phyloP scores from a whole-genome alignment of 1,284 basidiomycete genomes.

The Tylopilus sp. region DNA sequence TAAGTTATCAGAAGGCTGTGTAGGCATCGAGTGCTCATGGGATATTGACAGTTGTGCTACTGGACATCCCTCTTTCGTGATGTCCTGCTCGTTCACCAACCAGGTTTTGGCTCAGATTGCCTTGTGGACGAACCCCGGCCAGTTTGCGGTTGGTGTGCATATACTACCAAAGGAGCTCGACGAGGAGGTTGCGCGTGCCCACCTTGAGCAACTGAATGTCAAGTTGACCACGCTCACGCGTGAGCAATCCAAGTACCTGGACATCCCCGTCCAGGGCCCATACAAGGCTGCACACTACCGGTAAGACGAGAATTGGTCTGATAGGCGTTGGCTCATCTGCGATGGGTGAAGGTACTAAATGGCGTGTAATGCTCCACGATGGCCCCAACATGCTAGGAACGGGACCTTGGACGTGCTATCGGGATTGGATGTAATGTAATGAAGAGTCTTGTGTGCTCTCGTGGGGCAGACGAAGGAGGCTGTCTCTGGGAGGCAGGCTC shows the following conservation, averaged over 20 bases:
- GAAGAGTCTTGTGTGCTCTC: conserved; percentile 34
- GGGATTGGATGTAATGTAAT: conserved; percentile 32
- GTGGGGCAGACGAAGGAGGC: conserved; percentile 22
- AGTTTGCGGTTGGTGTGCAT: conserved; percentile 93
- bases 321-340: conserved; percentile 24
- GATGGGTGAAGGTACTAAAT: conserved; percentile 47
- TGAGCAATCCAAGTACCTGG: conserved; percentile 89
- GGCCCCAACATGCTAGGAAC: conserved; percentile 73
- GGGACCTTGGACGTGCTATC: conserved; percentile 62
- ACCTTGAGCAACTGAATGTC: conserved; percentile 88
- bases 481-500: conserved; percentile 1
- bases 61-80: conserved; percentile 95
- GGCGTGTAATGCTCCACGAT: conserved; percentile 34
- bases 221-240: conserved; percentile 83
- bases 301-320: conserved; percentile 37
- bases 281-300: conserved; percentile 90
- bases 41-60: conserved; percentile 61
- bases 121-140: conserved; percentile 88
- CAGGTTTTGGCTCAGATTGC: conserved; percentile 99
- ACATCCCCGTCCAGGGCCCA: conserved; percentile 84
- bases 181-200: conserved; percentile 97
- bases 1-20: conserved; percentile 39
- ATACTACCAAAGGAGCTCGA: conserved; percentile 97
- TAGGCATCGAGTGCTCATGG: conserved; percentile 2
- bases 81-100: conserved; percentile 99